A percentile compares a stretch with the other conserved stretches of the same genome.
These are phyloP conservation scores for Pochonia chlamydosporia DNA, from an alignment of 2,329 filamentous ascomycete genomes.

Conservation along the genomic window DNA sequence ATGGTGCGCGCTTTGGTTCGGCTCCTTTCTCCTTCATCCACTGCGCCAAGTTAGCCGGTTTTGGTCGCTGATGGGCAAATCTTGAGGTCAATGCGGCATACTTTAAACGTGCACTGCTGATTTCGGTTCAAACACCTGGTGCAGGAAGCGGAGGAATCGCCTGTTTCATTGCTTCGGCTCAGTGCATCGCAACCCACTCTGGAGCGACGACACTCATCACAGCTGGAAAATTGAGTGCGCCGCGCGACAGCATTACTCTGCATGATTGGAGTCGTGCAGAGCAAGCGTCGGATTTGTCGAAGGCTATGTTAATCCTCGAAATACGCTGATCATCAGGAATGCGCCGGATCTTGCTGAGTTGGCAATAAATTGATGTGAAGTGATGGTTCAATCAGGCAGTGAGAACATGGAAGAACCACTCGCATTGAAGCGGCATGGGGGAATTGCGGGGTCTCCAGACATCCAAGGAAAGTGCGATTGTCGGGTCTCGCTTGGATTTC, in stretches of 20 bases:
- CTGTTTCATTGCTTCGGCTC: constrained; percentile 37
- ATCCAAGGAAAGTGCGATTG: no score
- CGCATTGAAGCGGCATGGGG: no score
- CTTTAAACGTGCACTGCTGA: constrained; percentile 24
- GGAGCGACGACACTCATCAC: constrained; percentile 24
- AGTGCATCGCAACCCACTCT: constrained; percentile 24
- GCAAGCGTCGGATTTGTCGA: neutral
- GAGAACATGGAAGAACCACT: no score
- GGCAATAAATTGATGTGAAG: no score
- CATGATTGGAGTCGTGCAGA: constrained; percentile 7
- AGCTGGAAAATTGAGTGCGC: constrained; percentile 30
- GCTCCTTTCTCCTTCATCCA: constrained; percentile 7
- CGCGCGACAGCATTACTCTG: constrained; percentile 15
- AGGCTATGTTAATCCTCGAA: no score
- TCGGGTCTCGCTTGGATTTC: no score
- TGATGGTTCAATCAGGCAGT: no score
- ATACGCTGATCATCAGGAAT: no score
- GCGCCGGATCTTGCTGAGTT: no score
- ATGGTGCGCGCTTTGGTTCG: neutral
- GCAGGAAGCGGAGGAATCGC: constrained; percentile 60
- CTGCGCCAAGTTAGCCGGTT: neutral
- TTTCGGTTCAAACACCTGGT: constrained; percentile 45
- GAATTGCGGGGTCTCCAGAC: no score
- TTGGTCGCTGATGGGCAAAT: neutral
- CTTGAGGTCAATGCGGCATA: constrained; percentile 2